Evolutionary conservation across 192 early-diverging fungal species (phyloP).

Genomic region (Coemansia sp.): DNA sequence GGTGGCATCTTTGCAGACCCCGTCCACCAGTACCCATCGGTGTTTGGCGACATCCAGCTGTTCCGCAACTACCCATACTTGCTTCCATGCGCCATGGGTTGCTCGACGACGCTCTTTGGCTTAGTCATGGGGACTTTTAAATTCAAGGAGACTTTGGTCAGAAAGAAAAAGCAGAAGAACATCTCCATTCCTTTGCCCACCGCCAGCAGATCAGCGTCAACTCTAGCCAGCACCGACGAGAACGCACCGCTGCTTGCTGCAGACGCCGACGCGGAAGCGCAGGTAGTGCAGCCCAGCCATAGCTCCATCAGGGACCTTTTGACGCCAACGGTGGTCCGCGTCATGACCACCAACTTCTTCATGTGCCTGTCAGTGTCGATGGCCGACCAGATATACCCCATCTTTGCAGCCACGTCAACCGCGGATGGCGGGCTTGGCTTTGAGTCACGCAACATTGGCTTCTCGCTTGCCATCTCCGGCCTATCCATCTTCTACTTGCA

Average conservation of each 20-base stretch:
- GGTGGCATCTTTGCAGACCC: slow-evolving; percentile 83
- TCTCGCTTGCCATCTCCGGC: slow-evolving; percentile 48
- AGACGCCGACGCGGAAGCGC: not conserved
- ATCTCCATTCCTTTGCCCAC: not conserved
- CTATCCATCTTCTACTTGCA: slow-evolving; percentile 53
- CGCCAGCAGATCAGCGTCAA: not conserved
- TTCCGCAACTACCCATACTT: slow-evolving; percentile 74
- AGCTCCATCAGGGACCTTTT: slow-evolving; percentile 21
- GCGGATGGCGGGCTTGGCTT: slow-evolving; percentile 57
- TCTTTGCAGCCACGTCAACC: slow-evolving; percentile 42
- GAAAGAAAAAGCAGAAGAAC: not conserved
- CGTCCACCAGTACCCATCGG: slow-evolving; percentile 60
- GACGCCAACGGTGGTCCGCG: slow-evolving; percentile 29
- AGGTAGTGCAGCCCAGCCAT: not conserved
- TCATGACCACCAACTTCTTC: slow-evolving; percentile 24
- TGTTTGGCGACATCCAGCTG: slow-evolving; percentile 60
- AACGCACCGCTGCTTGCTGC: not conserved
- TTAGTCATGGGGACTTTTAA: slow-evolving; percentile 63
- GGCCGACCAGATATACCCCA: slow-evolving; percentile 38
- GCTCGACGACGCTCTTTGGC: slow-evolving; percentile 62
- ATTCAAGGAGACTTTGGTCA: slow-evolving; percentile 62
- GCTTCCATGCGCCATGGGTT: no score
- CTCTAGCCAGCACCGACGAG: not conserved
- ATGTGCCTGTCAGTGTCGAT: slow-evolving; percentile 25
- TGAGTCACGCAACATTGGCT: slow-evolving; percentile 53